A percentile compares a stretch with the other conserved stretches of the same genome.
These are phyloP conservation scores for Ascoidea tarda DNA, from an alignment of 805 yeast genomes.

Conservation along the genomic window DNA sequence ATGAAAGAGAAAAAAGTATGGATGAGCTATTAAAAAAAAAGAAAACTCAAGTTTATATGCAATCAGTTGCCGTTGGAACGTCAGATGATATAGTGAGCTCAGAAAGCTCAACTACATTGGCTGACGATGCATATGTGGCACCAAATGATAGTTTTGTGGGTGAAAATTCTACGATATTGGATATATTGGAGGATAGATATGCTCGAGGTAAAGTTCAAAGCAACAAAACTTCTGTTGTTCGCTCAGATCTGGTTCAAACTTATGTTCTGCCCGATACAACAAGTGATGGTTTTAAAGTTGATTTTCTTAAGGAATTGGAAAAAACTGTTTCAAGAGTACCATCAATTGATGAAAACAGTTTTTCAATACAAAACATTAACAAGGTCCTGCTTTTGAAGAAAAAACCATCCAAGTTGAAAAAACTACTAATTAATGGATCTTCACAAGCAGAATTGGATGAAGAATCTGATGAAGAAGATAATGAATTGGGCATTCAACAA, in stretches of 20 bases:
- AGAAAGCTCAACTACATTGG: constrained; percentile 1
- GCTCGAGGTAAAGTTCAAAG: constrained; percentile 26
- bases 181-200: constrained; percentile 28
- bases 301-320: constrained; percentile 38
- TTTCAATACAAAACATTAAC: not conserved
- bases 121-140: constrained; percentile 9
- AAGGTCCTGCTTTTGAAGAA: not conserved
- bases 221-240: constrained; percentile 12
- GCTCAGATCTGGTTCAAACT: constrained; percentile 11
- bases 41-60: constrained; percentile 1
- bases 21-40: constrained; percentile 1
- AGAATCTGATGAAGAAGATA: not conserved
- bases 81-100: constrained; percentile 1
- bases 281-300: constrained; percentile 26
- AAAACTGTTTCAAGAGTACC: constrained; percentile 31
- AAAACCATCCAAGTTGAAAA: not conserved
- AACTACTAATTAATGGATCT: constrained; percentile 1
- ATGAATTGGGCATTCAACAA: not conserved
- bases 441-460: constrained; percentile 1
- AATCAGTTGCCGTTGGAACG: not conserved
- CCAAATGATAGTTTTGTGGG: not conserved
- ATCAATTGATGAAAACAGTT: constrained; percentile 15
- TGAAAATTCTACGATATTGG: constrained; percentile 14
- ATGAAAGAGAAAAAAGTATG: constrained; percentile 9
- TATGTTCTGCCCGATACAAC: constrained; percentile 11